Evolutionary conservation across 176 grass and related monocot species (phyloP).

Genomic region (Puya raimondii): DNA sequence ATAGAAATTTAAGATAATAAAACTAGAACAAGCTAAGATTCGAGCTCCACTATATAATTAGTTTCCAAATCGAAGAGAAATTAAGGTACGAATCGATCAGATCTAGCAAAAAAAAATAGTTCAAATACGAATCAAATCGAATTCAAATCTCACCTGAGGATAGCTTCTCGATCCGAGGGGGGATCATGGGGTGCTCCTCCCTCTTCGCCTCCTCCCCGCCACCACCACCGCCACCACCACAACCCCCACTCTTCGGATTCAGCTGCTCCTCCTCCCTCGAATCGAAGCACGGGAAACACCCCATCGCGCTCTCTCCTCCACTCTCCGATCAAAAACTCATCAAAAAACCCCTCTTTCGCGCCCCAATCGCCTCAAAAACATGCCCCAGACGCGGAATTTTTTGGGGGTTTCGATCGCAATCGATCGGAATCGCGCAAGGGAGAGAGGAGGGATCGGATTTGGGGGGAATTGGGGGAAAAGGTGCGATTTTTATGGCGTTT

Average conservation of each 20-base stretch:
- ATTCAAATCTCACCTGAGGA: conserved; percentile 27
- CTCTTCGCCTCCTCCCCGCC: conserved; percentile 2
- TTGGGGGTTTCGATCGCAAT: neutral
- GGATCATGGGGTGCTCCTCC: conserved; percentile 26
- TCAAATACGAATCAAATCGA: neutral
- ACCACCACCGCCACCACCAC: neutral
- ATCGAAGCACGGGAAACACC: conserved; percentile 85
- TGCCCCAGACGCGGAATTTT: neutral
- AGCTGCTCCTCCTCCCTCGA: conserved; percentile 30
- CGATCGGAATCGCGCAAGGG: neutral
- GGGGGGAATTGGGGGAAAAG: conserved; percentile 2
- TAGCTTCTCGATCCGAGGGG: conserved; percentile 24
- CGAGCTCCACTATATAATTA: neutral
- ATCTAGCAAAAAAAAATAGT: conserved; percentile 5
- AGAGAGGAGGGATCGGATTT: neutral
- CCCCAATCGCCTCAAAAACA: neutral
- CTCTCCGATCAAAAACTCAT: neutral
- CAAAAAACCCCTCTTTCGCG: conserved; percentile 4
- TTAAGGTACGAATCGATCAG: conserved; percentile 25
- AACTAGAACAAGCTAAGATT: neutral
- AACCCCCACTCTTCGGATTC: conserved; percentile 14
- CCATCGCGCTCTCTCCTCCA: conserved; percentile 26
- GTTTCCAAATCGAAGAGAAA: conserved; percentile 3
- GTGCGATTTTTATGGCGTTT: neutral
- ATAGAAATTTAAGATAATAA: neutral